Base-by-base conservation (phyloP, 2,329 filamentous ascomycete species). In the Diaporthe longicolla region DNA sequence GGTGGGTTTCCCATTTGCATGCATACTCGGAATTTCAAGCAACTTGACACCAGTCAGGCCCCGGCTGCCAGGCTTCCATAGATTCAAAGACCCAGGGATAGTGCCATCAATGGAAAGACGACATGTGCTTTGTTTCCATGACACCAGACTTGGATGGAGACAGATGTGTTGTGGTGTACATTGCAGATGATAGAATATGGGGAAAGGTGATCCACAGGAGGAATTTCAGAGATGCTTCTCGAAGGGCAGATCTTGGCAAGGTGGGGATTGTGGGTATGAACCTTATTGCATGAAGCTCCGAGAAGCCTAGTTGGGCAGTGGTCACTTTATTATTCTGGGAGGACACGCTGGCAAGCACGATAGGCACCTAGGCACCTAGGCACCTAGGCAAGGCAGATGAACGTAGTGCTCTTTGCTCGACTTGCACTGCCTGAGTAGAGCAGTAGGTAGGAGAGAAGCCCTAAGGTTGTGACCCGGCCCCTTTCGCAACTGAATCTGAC, bases 181-280 rank as follows among this genome's bases (percentile, higher is more conserved):
- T 55, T 57, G 21, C 24, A 35, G 21, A 24, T 3, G 19, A 45
- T 52, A 66, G 21, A 66, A 26, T n/a, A 32, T 68, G 32, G 63
- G 19, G 32, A 13, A 54, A 1, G 15, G 15, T 29, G 48, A 68
- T 50, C 57, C 70, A 55, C 57, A 37, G 17, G 52, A 58, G 48
- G 73, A 75, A 75, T 32, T 40, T 24, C 57, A 73, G 26, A 75
- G 74, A 75, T 71, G 50, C 54, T 75, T 75, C 71, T 73, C 45
- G 71, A 75, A 75, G 59, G 32, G 57, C 48, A 45, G 37, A 45
- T 45, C 57, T 29, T 40, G 57, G 70, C 24, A 63, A 45, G 57
- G 57, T 40, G 32, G 65, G 17, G 66, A 37, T 29, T 65, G 45
- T 48, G 24, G 45, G 35, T 48, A 50, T 69, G 45, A 68, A 73